These are phyloP conservation scores for Cymodocea nodosa DNA, from an alignment of 116 monocot genomes.

Conservation along the genomic window DNA sequence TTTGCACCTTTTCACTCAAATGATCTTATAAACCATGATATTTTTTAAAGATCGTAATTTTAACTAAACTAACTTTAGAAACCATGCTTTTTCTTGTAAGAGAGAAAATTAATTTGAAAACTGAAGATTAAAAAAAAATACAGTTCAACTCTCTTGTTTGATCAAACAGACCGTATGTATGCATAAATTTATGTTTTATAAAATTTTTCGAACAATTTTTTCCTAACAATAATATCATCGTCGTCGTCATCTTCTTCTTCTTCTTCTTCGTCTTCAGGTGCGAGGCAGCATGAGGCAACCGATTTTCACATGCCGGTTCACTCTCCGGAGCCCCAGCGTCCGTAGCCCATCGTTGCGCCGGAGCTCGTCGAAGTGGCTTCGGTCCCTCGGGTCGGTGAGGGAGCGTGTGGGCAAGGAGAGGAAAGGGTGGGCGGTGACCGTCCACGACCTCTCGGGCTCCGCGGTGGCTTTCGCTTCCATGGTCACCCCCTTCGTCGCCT, in stretches of 20 bases:
- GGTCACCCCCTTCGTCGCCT: conserved; percentile 66
- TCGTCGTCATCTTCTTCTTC: too few relatives aligned
- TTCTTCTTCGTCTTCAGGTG: not conserved
- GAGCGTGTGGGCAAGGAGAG: conserved; percentile 43
- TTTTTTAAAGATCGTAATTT: too few relatives aligned
- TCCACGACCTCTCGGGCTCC: conserved; percentile 67
- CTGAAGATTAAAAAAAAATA: too few relatives aligned
- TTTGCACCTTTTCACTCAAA: too few relatives aligned
- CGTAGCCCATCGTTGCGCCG: conserved; percentile 11
- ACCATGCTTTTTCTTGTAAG: too few relatives aligned
- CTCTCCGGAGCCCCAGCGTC: conserved; percentile 29
- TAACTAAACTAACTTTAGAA: too few relatives aligned
- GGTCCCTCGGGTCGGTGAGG: conserved; percentile 40
- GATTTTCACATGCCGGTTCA: conserved; percentile 68
- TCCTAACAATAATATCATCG: too few relatives aligned
- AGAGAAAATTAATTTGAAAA: too few relatives aligned
- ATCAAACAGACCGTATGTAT: too few relatives aligned
- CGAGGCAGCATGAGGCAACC: conserved; percentile 44
- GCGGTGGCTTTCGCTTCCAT: conserved; percentile 64
- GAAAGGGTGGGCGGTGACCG: conserved; percentile 64
- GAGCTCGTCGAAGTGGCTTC: conserved; percentile 20
- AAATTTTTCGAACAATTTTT: not conserved
- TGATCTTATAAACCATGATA: too few relatives aligned
- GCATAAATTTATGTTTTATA: not conserved
- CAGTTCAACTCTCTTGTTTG: too few relatives aligned